phyloP scores from a whole-genome alignment of 176 grass and related monocot species.

The Olyra latifolia region DNA sequence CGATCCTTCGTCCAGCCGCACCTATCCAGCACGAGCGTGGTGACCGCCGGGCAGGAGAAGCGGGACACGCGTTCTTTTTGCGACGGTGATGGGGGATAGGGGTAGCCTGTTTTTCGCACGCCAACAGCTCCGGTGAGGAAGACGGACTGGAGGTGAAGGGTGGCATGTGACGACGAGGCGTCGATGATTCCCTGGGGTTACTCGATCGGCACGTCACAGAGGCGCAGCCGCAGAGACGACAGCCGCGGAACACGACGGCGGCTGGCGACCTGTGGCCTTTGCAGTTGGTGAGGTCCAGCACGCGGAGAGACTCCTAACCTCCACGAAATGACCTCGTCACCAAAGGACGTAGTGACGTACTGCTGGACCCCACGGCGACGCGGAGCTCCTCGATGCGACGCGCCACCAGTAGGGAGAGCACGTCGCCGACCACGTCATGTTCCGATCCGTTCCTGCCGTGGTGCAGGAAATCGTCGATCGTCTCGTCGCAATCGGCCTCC shows the following conservation, averaged over 20 bases:
- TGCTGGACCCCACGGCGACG: background rate
- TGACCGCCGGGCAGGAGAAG: background rate
- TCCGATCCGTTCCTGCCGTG: background rate
- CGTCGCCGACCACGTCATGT: background rate
- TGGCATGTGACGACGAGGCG: background rate
- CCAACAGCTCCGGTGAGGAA: too few relatives aligned
- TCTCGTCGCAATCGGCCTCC: background rate
- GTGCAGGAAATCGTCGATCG: background rate
- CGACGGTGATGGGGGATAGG: background rate
- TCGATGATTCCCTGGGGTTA: background rate
- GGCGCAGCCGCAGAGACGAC: background rate
- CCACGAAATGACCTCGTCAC: fast-evolving
- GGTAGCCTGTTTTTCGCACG: background rate
- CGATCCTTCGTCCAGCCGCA: background rate
- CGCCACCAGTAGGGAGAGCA: background rate
- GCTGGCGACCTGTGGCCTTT: fast-evolving
- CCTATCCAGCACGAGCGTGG: background rate
- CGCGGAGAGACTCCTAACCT: background rate
- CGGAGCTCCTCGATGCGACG: background rate
- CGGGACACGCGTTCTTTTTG: background rate
- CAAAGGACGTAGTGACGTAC: too few relatives aligned
- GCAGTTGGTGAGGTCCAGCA: background rate
- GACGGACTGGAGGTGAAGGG: background rate
- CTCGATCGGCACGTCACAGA: background rate
- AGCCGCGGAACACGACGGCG: background rate